Base-by-base conservation (phyloP, 164 flowering plant genomes). In the Piper betle region DNA sequence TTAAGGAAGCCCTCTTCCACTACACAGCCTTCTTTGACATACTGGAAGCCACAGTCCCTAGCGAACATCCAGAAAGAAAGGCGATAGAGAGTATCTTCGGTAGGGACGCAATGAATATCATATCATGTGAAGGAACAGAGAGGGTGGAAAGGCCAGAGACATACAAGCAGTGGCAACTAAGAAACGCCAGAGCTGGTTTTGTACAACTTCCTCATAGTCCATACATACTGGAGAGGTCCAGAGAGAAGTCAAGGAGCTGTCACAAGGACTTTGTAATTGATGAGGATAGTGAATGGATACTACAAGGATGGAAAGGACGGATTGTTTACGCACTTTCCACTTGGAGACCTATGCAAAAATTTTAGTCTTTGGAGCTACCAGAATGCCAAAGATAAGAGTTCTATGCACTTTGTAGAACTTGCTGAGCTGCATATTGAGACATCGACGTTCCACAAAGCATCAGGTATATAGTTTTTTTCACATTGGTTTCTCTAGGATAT, bases 71-170 rank as follows among this genome's bases (percentile, higher is more conserved):
- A 2, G 84, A 84, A 75, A 80, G 96, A 69, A 73, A 77, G 74
- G 62, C 82, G 66, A 57, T 88, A 4, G 96, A 86, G 64, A 84
- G 79, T 57, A 71, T 88, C 1, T 74, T 78, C 62, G 91, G 87
- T 39, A 68, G 73, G 68, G 96, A 86, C 64, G 84, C 81, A 37
- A 57, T 86, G 68, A 88, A 84, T 75, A 82, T 82, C 56, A 76
- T 88, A 59, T 84, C 93, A 53, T 88, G 96, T 66, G 96, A 88
- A 66, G 93, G 91, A 6, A 76, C 79, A 69, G 96, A 88, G 73
- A 76, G 91, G 76, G 82, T 84, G 53, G 96, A 84, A 77, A 79
- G 93, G 73, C 96, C 96, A n/a, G 93, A 88, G 69, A 81, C 88
- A 19, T 88, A 83, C 75, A 88, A 84, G 68, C 93, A 88, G 66